phyloP scores from a whole-genome alignment of 768 basidiomycete genomes.

The Lentinula guzmanii region DNA sequence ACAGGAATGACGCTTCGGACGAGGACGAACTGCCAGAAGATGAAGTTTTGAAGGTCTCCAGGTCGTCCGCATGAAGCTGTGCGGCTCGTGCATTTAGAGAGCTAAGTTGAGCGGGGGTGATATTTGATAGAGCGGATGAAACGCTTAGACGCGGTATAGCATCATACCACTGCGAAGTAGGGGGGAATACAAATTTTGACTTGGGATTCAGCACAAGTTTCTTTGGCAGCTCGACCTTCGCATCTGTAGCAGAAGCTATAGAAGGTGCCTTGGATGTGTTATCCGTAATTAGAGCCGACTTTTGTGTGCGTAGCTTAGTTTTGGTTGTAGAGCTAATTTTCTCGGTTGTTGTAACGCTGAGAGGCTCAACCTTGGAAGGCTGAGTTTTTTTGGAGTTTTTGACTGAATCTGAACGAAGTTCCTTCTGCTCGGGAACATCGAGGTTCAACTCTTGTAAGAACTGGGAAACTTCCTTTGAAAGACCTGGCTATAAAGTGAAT shows the following conservation, averaged over 20 bases:
- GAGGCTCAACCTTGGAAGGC: conserved; percentile 1
- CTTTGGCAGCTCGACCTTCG: conserved; percentile 20
- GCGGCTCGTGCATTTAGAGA: conserved; percentile 42
- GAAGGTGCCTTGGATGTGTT: neutral
- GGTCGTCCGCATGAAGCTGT: conserved; percentile 38
- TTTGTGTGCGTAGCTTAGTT: neutral
- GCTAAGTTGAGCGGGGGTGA: conserved; percentile 38
- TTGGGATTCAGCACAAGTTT: conserved; percentile 31
- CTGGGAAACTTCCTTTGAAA: conserved; percentile 40
- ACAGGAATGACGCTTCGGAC: conserved; percentile 77
- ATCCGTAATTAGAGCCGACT: neutral
- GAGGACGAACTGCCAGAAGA: conserved; percentile 53
- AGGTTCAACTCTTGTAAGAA: conserved; percentile 38
- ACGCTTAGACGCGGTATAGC: conserved; percentile 34
- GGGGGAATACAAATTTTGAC: conserved; percentile 31
- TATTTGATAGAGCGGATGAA: conserved; percentile 20
- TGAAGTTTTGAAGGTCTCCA: conserved; percentile 41
- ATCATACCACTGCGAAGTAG: conserved; percentile 52
- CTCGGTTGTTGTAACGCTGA: neutral
- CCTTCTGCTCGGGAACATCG: conserved; percentile 9
- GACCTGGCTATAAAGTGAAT: conserved; percentile 23
- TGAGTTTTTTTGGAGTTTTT: conserved; percentile 13
- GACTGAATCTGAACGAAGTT: neutral
- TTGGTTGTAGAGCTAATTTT: neutral
- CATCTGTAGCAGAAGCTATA: neutral